A percentile compares a stretch with the other conserved stretches of the same genome.
Conservation (phyloP, 805 yeast species). For the Clavispora carvajalis region DNA sequence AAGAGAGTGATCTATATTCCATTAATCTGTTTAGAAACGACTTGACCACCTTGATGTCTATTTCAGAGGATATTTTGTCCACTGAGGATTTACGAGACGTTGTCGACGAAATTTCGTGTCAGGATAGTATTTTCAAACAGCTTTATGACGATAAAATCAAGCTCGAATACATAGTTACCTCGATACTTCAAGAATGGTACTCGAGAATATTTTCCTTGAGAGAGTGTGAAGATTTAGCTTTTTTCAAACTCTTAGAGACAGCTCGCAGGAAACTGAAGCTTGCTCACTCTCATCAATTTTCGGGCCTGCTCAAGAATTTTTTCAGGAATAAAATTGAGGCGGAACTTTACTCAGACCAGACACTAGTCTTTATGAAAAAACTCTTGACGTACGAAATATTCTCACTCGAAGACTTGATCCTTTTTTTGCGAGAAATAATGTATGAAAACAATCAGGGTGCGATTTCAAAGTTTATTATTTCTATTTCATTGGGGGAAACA, state of each 20-base stretch:
- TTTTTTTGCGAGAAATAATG: background rate
- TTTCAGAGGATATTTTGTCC: constrained; percentile 7
- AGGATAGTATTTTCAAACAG: constrained; percentile 1
- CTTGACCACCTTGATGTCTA: constrained; percentile 18
- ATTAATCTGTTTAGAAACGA: constrained; percentile 24
- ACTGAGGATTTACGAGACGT: constrained; percentile 15
- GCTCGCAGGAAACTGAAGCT: constrained; percentile 3
- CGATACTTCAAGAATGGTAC: constrained; percentile 5
- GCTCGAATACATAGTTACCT: background rate
- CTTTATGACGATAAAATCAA: background rate
- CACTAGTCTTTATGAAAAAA: background rate
- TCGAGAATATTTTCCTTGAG: background rate
- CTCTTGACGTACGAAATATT: background rate
- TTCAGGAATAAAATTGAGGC: background rate
- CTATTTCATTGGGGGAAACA: background rate
- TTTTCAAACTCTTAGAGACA: constrained; percentile 15
- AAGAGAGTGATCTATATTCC: constrained; percentile 17
- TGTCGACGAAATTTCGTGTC: constrained; percentile 5
- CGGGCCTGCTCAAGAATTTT: background rate
- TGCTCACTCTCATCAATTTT: constrained; percentile 4
- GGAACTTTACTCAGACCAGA: background rate
- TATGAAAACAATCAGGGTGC: background rate
- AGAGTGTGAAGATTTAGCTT: constrained; percentile 12
- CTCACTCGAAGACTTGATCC: background rate
- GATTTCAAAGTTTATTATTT: background rate